Base-by-base conservation (phyloP, 176 grass and related monocot species). In the Calamus simplicifolius region DNA sequence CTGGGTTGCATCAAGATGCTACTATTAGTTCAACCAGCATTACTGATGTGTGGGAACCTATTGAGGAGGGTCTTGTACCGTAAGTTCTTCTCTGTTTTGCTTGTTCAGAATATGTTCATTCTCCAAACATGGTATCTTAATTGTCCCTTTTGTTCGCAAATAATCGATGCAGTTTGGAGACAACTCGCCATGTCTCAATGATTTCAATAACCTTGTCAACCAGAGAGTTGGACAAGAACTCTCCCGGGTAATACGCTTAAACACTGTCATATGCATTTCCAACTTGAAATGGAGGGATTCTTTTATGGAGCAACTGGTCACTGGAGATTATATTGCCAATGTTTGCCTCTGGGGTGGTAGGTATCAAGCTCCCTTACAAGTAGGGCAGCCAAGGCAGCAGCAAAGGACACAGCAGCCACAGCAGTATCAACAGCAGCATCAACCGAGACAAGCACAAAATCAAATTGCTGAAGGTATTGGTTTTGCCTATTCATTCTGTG, bases 41-140 rank as follows among this genome's bases (percentile, higher is more conserved):
- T 49, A 92, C 93, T 43, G 93, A 98, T 61, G 81, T 83, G 19
- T 98, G 93, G 93, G 88, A 98, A 60, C 93, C 93, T 75, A 98
- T 98, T 54, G 93, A 98, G 78, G 93, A 98, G 75, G 94, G 94
- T 55, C 87, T 98, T 50, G 81, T 98, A 49, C 85, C 94, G 94
- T 98, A 38, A 68, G 52, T 56, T 18, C 55, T 4, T 27, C 27
- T 23, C 16, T 38, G 2, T 31, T 28, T 56, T 43, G 35, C 35
- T 3, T 43, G 35, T 13, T 43, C 35, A 43, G 35, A 43, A 43
- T 12, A 43, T 43, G 35, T 7, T 43, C 0, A 12, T 43, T 43
- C 35, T 43, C 35, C 35, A 43, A 43, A 43, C 12, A 43, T 43
- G 8, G 6, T 13, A 43, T 43, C 35, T 43, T 43, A 13, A 38